Percentiles rank a stretch among this genome's conserved stretches.
phyloP scores from a whole-genome alignment of 2,329 filamentous ascomycete genomes.

The Geoglossum cookeanum region DNA sequence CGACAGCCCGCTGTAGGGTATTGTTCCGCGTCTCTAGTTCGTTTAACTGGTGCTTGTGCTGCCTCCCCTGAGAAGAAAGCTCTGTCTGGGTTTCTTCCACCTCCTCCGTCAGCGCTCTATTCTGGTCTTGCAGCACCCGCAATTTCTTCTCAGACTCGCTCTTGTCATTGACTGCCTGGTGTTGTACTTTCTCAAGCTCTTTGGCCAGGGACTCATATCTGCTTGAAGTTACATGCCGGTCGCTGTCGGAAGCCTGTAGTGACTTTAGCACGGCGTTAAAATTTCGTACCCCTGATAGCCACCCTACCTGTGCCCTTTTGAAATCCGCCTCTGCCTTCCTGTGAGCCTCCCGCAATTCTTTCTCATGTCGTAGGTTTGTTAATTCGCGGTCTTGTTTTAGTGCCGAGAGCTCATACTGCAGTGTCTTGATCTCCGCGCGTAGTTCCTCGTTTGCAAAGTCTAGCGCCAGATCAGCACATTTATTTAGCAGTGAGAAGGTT shows the following conservation, averaged over 20 bases:
- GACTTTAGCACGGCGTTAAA: background rate
- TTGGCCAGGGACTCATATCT: conserved; percentile 34
- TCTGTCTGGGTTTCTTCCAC: conserved; percentile 65
- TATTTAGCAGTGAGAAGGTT: no score
- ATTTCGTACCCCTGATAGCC: background rate
- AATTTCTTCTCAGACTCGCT: conserved; percentile 34
- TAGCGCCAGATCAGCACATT: background rate
- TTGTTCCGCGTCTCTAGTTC: conserved; percentile 42
- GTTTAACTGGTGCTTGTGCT: conserved; percentile 37
- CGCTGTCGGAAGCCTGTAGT: conserved; percentile 30
- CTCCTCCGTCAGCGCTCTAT: conserved; percentile 59
- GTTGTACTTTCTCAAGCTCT: conserved; percentile 35
- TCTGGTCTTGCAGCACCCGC: conserved; percentile 44
- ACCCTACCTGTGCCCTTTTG: conserved; percentile 37
- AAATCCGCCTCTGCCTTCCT: conserved; percentile 74
- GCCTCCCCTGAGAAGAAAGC: conserved; percentile 47
- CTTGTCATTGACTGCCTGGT: conserved; percentile 35
- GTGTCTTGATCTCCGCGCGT: conserved; percentile 71
- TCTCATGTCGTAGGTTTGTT: conserved; percentile 55
- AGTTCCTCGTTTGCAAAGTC: conserved; percentile 47
- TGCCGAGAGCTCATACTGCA: conserved; percentile 75
- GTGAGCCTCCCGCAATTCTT: conserved; percentile 64
- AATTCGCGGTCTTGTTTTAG: conserved; percentile 78
- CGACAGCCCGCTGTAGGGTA: conserved; percentile 35
- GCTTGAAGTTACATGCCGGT: conserved; percentile 28